These are phyloP conservation scores for Yamagishiella unicocca DNA, from an alignment of 139 green algal genomes.

Conservation along the genomic window DNA sequence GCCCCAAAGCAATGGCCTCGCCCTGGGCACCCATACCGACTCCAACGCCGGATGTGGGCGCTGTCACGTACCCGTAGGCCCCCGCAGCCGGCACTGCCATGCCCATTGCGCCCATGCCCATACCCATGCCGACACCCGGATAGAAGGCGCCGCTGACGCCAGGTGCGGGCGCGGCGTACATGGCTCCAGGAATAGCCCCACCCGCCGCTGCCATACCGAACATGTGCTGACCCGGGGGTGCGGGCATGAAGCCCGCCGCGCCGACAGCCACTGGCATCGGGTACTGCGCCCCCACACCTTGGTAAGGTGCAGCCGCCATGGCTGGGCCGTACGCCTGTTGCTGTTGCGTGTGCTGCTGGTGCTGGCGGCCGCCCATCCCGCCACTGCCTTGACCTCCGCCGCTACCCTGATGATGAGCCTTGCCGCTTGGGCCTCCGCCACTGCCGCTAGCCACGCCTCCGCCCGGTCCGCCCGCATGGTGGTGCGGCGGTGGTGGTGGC, in stretches of 20 bases:
- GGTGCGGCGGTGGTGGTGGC: slow-evolving; percentile 21
- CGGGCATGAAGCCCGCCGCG: not conserved
- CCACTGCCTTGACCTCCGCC: not conserved
- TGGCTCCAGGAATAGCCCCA: not conserved
- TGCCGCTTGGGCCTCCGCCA: not conserved
- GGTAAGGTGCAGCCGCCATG: not conserved
- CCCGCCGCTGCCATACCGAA: slow-evolving; percentile 14
- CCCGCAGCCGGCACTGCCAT: slow-evolving; percentile 1
- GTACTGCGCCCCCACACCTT: slow-evolving; percentile 11
- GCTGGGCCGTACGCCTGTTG: not conserved
- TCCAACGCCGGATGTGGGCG: not conserved
- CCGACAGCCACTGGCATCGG: not conserved
- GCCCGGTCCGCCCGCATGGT: not conserved
- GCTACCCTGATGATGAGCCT: not conserved
- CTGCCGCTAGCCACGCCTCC: not conserved
- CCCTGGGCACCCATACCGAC: not conserved
- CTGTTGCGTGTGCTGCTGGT: slow-evolving; percentile 23
- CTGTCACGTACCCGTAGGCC: slow-evolving; percentile 24
- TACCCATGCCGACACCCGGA: slow-evolving; percentile 8
- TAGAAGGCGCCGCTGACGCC: slow-evolving; percentile 30
- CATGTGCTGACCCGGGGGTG: slow-evolving; percentile 8
- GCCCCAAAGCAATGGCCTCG: not conserved
- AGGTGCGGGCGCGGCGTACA: slow-evolving; percentile 26
- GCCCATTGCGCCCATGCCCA: slow-evolving; percentile 17
- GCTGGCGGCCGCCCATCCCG: not conserved